Conservation (phyloP, 202 grass and related monocot genomes). For the Schoenoplectus triqueter region DNA sequence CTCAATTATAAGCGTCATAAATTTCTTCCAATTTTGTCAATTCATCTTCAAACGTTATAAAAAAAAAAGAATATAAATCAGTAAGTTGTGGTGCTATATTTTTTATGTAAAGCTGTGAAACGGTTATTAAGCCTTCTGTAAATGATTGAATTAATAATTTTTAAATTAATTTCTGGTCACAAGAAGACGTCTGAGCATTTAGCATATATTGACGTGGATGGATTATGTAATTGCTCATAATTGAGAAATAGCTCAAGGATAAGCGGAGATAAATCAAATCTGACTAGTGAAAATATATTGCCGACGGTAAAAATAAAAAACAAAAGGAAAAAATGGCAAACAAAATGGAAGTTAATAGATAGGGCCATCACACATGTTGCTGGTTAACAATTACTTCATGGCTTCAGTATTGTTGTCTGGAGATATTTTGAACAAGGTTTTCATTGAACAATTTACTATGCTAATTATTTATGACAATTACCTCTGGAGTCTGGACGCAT, state of each 20-base stretch:
- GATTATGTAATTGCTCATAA: neutral
- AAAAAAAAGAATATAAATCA: no score
- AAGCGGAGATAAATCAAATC: no score
- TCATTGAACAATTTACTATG: neutral
- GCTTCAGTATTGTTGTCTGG: slow-evolving; percentile 7
- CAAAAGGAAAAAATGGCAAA: neutral
- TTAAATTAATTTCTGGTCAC: neutral
- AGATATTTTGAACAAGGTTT: slow-evolving; percentile 6
- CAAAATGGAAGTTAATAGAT: neutral
- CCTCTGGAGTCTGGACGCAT: neutral
- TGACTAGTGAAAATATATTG: neutral
- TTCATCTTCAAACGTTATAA: neutral
- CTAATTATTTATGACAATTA: slow-evolving; percentile 5
- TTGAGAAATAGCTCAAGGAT: no score
- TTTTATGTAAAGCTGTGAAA: neutral
- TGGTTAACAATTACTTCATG: slow-evolving; percentile 18
- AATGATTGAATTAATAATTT: slow-evolving; percentile 7
- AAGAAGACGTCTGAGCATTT: neutral
- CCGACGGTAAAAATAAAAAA: neutral
- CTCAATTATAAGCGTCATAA: no score
- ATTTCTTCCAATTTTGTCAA: neutral
- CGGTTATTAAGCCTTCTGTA: neutral
- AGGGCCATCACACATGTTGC: slow-evolving; percentile 12
- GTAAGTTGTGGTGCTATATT: no score
- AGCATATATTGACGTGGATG: neutral